These are phyloP conservation scores for Penicillium sp. DNA, from an alignment of 2,329 filamentous ascomycete genomes.

Conservation along the genomic window DNA sequence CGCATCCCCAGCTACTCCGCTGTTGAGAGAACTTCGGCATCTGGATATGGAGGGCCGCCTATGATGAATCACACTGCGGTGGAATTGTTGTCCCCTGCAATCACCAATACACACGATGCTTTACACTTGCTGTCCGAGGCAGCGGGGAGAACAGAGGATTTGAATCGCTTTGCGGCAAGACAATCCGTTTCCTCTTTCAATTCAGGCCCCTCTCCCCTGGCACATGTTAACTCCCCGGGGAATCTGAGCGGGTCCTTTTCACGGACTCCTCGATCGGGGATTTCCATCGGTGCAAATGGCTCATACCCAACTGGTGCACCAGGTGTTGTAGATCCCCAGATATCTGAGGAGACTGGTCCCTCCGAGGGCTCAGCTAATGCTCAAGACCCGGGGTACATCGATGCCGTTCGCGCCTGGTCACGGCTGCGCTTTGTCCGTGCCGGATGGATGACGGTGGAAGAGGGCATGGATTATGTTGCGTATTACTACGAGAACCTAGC, in stretches of 20 bases:
- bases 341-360: constrained; percentile 27
- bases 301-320: constrained; percentile 46
- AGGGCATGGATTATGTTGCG: constrained; percentile 90
- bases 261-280: constrained; percentile 41
- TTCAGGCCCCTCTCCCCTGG: constrained; percentile 38
- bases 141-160: constrained; percentile 55
- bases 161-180: constrained; percentile 42
- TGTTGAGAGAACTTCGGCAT: constrained; percentile 22
- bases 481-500: constrained; percentile 94
- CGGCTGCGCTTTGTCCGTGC: constrained; percentile 92
- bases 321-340: constrained; percentile 28
- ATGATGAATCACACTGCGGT: constrained; percentile 62
- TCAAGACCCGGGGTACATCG: constrained; percentile 47
- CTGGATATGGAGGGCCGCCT: constrained; percentile 51
- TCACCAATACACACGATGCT: constrained; percentile 91
- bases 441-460: constrained; percentile 92
- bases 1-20: constrained; percentile 28
- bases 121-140: constrained; percentile 90
- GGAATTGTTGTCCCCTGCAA: constrained; percentile 62
- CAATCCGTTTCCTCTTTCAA: constrained; percentile 43
- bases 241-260: constrained; percentile 38
- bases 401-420: constrained; percentile 84
- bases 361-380: constrained; percentile 28
- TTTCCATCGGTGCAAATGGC: constrained; percentile 47
- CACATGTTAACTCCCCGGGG: constrained; percentile 35